phyloP scores from a whole-genome alignment of 1,284 basidiomycete species.

The Trichosporon sp. region DNA sequence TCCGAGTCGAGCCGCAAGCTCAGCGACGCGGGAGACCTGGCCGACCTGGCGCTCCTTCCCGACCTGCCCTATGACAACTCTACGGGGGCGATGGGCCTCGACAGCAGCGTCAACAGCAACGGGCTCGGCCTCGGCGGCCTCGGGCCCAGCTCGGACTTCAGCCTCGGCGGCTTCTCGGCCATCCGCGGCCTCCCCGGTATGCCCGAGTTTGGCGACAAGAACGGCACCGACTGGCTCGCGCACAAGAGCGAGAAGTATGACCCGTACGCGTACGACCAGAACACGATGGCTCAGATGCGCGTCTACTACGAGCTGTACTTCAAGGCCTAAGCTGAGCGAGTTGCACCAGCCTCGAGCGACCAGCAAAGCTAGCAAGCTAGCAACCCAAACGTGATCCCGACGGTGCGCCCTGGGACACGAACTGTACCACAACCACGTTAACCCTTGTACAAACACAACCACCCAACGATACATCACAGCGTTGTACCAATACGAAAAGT shows the following conservation, averaged over 20 bases:
- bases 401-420: background rate
- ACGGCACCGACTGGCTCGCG: constrained; percentile 23
- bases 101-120: background rate
- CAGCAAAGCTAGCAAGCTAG: no score
- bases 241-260: constrained; percentile 13
- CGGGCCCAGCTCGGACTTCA: constrained; percentile 4
- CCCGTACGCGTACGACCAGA: constrained; percentile 18
- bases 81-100: background rate
- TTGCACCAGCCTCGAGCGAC: background rate
- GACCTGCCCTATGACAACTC: background rate
- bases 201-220: constrained; percentile 20
- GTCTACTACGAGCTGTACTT: constrained; percentile 42
- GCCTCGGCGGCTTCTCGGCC: constrained; percentile 17
- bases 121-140: background rate
- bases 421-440: no score
- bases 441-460: background rate
- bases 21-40: background rate
- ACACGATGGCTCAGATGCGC: constrained; percentile 31
- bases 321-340: constrained; percentile 25
- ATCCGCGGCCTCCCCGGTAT: constrained; percentile 18
- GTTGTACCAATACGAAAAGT: background rate
- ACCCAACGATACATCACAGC: background rate
- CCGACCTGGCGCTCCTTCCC: background rate
- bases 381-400: background rate
- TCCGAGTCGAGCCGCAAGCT: constrained; percentile 4